Base-by-base conservation (phyloP, 2,329 filamentous ascomycete species). In the Botrytis tulipae region DNA sequence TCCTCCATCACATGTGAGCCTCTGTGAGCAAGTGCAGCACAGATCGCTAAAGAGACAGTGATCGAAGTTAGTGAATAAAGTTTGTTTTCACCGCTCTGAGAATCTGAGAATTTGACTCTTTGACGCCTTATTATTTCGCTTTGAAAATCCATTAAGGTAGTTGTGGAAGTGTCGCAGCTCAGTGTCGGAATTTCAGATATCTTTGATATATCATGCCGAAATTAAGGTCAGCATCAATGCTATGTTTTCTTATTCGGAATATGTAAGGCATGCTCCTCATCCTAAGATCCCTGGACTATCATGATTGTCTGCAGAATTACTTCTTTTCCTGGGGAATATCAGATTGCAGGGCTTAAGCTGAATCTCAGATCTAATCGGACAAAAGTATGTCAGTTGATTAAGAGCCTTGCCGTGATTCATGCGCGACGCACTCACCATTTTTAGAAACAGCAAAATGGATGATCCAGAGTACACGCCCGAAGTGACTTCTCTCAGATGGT, bases 1-100 rank as follows among this genome's bases (percentile, higher is more conserved):
- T 69, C 66, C 66, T 59, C 16, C 22, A 4, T 16, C 32, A 32
- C 25, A 69, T 42, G 25, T 42, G 37, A 57, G 16, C 40, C 48
- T 57, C 37, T 68, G 48, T 57, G 48, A 57, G 51, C 48, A 42
- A 69, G 66, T 69, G 66, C 66, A 42, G 48, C 48, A 69, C 51
- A 57, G 66, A 69, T 57, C 66, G 37, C 48, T 32, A 57, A 5
- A 18, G 10, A 57, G 40, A 57, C 48, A 57, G 16, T 68, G 22
- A 57, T 42, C 18, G 22, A 57, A 40, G 35, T 22, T 57, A 57
- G 51, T 57, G 12, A 69, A 22, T 10, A 9, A 20, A 29, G 25
- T 54, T 51, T n/a, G 46, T 42, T 57, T 57, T 68, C 66, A 57
- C 48, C 48, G 48, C 66, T 68, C n/a, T 25, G 5, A 14, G 29